Base-by-base conservation (phyloP, 208 protist genomes). In the Acanthamoeba sp. region DNA sequence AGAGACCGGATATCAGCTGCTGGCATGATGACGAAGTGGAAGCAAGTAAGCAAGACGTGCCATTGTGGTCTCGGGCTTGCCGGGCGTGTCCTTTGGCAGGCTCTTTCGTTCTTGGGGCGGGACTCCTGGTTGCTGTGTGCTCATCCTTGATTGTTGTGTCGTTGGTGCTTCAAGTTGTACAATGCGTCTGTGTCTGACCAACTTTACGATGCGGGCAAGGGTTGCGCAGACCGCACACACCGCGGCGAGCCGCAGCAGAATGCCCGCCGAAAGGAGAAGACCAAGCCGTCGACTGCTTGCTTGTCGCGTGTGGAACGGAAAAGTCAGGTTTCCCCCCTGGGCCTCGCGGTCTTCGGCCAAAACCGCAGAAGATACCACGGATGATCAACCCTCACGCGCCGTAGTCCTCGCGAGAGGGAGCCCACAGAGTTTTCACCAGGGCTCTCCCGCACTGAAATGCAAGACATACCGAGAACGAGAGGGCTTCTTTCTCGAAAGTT, bases 31-130 rank as follows among this genome's bases (percentile, higher is more conserved):
- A 18, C 16, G 24, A 2, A 78, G 9, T 27, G 22, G 9, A 32
- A 29, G 24, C 57, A 62, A 29, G 10, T 7, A 4, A 36, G 24
- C 69, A 42, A n/a, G 10, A 7, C 69, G 66, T 18, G 40, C 66
- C 66, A 76, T 76, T 32, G 34, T 76, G n/a, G 76, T 84, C 29
- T 84, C 38, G 29, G 4, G 4, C 76, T 84, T 45, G 1, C 76
- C 76, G 40, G 76, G 76, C 76, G 42, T 55, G 76, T 55, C 76
- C 5, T 36, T 24, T 1, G 76, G 76, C 42, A 10, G 20, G 36
- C 76, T 55, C 42, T 84, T 84, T 24, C 55, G 76, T 4, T 84
- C 76, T 22, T 84, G 76, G 5, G 76, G 76, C 4, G 76, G 76
- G 9, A 84, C 40, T 27, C 76, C 76, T 5, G 76, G 76, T 18